Evolutionary conservation across 768 basidiomycete species (phyloP), one percentile per base, ranked within the genome.

Genomic region (Nidularia pulvinata): DNA sequence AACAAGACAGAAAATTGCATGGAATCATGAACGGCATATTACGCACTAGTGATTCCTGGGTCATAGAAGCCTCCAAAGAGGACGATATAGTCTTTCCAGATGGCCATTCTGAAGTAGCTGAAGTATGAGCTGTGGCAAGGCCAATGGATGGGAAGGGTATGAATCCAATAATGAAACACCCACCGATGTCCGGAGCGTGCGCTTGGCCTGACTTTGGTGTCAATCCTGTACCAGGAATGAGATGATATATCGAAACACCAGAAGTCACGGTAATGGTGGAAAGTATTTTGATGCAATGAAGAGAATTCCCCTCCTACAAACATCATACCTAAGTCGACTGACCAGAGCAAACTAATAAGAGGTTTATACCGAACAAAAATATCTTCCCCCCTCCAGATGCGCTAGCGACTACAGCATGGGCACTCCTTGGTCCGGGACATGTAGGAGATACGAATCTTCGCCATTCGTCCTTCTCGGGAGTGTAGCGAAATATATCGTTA

Each of bases 401-500:
- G 2, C 84, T 83, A 0, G 83, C 82, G 22, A 86, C 88, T 4
- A 91, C 84, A 7, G 90, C 89, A 66, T 96, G 94, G 0, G 94
- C 94, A 7, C 88, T 91, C 42, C 94, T 80, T 2, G 94, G 94
- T 2, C 91, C 91, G 0, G 95, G 95, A 59, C 89, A 91, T 0
- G 87, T 92, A 10, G 84, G 87, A 0, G 90, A 92, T 30, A 93
- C 77, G 57, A 92, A 95, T 60, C 83, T 85, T 7, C 89, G 80
- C 94, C 94, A 96, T 76, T 96, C 94, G 61, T 95, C 86, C 84
- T 93, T 93, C 36, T 92, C 91, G 0, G 93, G 90, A 1, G 86
- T 80, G 67, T 95, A 95, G 19, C 94, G 78, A 67, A 88, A 95
- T 0, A 93, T 85, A 59, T 95, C 93, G 59, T 88, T 90, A 70